Conservation (phyloP, 2,329 filamentous ascomycete species). For the Aspergillus sp. region DNA sequence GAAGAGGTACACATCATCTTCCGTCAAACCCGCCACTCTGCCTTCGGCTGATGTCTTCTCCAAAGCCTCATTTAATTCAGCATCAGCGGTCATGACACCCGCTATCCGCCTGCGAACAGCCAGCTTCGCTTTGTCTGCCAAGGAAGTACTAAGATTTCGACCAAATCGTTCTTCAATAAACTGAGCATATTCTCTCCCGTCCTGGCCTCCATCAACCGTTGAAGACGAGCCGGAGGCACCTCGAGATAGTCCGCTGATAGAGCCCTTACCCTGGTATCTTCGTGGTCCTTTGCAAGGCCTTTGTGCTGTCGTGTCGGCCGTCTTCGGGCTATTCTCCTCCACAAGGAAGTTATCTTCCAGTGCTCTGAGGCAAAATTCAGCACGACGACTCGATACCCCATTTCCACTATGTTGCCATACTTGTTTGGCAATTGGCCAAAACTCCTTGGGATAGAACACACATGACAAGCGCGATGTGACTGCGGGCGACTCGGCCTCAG, state of each 20-base stretch:
- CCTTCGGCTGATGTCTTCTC: slow-evolving; percentile 31
- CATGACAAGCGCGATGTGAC: slow-evolving; percentile 57
- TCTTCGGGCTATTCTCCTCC: slow-evolving; percentile 33
- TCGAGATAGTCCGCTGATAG: slow-evolving; percentile 37
- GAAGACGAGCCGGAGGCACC: slow-evolving; percentile 30
- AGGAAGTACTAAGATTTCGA: slow-evolving; percentile 71
- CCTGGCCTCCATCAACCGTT: slow-evolving; percentile 20
- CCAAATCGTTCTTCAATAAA: slow-evolving; percentile 95
- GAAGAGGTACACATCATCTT: slow-evolving; percentile 82
- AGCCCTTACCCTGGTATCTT: slow-evolving; percentile 63
- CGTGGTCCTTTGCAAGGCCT: slow-evolving; percentile 60
- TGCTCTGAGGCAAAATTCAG: slow-evolving; percentile 76
- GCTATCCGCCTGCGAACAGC: slow-evolving; percentile 84
- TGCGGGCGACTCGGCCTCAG: slow-evolving; percentile 51
- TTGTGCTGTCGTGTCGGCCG: slow-evolving; percentile 16
- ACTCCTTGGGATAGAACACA: slow-evolving; percentile 61
- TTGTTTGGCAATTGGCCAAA: slow-evolving; percentile 70
- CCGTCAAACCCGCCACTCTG: slow-evolving; percentile 53
- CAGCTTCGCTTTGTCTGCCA: slow-evolving; percentile 72
- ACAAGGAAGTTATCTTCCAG: slow-evolving; percentile 61
- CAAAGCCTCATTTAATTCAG: slow-evolving; percentile 56
- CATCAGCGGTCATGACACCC: slow-evolving; percentile 67
- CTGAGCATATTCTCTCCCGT: slow-evolving; percentile 59
- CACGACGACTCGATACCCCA: slow-evolving; percentile 80
- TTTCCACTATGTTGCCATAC: slow-evolving; percentile 98